These are phyloP conservation scores for Leccinum barrowsii DNA, from an alignment of 768 basidiomycete species.

Conservation along the genomic window DNA sequence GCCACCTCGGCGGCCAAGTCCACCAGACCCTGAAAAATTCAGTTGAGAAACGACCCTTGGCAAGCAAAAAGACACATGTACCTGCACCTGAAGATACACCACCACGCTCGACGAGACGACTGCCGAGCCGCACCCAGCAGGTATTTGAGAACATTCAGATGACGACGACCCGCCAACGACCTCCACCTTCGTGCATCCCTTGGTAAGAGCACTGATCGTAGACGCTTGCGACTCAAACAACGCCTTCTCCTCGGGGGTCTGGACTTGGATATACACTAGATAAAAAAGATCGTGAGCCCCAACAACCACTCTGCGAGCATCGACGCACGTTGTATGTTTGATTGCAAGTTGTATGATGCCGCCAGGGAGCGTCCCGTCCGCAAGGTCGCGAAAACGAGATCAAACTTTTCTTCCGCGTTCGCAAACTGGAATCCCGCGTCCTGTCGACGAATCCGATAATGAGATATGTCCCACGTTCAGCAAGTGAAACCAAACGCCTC, in stretches of 20 bases:
- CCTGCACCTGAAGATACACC: constrained; percentile 83
- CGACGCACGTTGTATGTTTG: constrained; percentile 47
- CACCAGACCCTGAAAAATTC: constrained; percentile 70
- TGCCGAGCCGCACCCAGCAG: constrained; percentile 76
- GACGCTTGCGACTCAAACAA: constrained; percentile 70
- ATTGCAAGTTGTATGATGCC: constrained; percentile 85
- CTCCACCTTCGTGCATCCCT: constrained; percentile 77
- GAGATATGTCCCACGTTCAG: background rate
- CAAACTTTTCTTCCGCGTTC: constrained; percentile 81
- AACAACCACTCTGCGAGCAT: background rate
- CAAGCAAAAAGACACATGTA: constrained; percentile 32
- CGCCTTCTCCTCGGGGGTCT: constrained; percentile 55
- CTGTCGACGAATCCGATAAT: constrained; percentile 34
- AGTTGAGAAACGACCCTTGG: background rate
- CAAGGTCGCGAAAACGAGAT: constrained; percentile 76
- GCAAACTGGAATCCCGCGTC: constrained; percentile 57
- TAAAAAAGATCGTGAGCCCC: constrained; percentile 3
- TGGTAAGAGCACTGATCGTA: constrained; percentile 79
- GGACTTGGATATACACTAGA: constrained; percentile 69
- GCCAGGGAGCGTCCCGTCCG: constrained; percentile 49
- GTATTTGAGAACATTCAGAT: constrained; percentile 55
- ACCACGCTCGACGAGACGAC: constrained; percentile 73
- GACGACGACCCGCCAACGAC: constrained; percentile 53
- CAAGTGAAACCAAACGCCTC: constrained; percentile 29
- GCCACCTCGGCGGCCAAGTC: constrained; percentile 84